Base-by-base conservation (phyloP, 345 rosid genomes). In the Boechera stricta region DNA sequence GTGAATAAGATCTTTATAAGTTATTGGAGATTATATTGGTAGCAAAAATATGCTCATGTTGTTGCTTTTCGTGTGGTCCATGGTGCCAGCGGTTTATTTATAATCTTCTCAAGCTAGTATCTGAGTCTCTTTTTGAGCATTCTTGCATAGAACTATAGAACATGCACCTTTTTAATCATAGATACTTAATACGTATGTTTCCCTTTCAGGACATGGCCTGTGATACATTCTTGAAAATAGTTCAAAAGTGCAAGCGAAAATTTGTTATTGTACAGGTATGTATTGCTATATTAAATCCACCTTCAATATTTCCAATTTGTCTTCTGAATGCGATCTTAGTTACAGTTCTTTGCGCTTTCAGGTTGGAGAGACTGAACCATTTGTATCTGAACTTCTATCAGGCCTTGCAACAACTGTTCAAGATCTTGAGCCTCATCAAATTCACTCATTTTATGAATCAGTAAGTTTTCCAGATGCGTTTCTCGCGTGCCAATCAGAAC, bases 351-450 rank as follows among this genome's bases (percentile, higher is more conserved):
- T 21, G 21, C 21, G 21, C 21, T 21, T 21, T 74, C 89, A 93
- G 99, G 96, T 96, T 72, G 99, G 97, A 74, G 98, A 96, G 82
- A 96, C 73, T 38, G 99, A 93, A 73, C 91, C 99, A 72, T 96
- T 96, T 87, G 98, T 96, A 62, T 96, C 99, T 69, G 99, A 96
- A 85, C 99, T 93, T 83, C 86, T 96, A 31, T 47, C 97, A 7
- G 92, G 95, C 83, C 98, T 93, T 85, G 89, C 95, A 54, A 85
- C 93, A 10, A 96, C 97, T n/a, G 93, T 96, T 64, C 84, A 86
- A 75, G 99, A 96, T 86, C 99, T 96, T 51, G 97, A 93, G 87
- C 97, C 97, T 79, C 98, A 96, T 74, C 98, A 96, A 80, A 96
- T 96, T 79, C 99, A 96, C 82, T 85, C 93, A 7, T 96, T 96